A percentile compares a stretch with the other conserved stretches of the same genome.
These are phyloP conservation scores for Eragrostis tef DNA, from an alignment of 202 grass and related monocot species.

Conservation along the genomic window DNA sequence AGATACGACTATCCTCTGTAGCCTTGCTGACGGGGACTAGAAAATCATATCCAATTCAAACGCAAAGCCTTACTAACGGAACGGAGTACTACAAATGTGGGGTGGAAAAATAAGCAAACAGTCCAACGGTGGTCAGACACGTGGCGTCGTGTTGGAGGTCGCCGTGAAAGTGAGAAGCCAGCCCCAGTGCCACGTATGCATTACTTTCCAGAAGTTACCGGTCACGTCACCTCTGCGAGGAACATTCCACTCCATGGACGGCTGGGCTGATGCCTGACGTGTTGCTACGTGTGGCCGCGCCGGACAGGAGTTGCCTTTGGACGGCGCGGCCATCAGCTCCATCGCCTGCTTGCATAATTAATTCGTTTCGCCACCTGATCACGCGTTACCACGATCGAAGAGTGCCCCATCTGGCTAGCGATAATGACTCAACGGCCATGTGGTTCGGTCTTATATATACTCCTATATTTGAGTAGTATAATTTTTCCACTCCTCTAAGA, in stretches of 20 bases:
- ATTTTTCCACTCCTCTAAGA: too few relatives aligned
- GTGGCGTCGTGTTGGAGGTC: not conserved
- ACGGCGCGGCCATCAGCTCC: not conserved
- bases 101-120: too few relatives aligned
- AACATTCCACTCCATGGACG: slow-evolving; percentile 12
- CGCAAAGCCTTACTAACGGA: too few relatives aligned
- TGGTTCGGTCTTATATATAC: not conserved
- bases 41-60: not conserved
- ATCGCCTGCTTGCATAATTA: not conserved
- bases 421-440: not conserved
- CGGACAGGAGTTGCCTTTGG: not conserved
- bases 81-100: too few relatives aligned
- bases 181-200: not conserved
- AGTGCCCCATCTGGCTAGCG: too few relatives aligned
- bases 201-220: not conserved
- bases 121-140: not conserved
- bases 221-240: slow-evolving; percentile 1
- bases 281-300: not conserved
- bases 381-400: not conserved
- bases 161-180: not conserved
- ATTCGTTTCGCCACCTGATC: not conserved
- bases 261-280: not conserved
- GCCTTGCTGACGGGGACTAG: not conserved
- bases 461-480: too few relatives aligned
- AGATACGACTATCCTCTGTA: not conserved